phyloP scores from a whole-genome alignment of 805 yeast species.

The Spathaspora hagerdaliae region DNA sequence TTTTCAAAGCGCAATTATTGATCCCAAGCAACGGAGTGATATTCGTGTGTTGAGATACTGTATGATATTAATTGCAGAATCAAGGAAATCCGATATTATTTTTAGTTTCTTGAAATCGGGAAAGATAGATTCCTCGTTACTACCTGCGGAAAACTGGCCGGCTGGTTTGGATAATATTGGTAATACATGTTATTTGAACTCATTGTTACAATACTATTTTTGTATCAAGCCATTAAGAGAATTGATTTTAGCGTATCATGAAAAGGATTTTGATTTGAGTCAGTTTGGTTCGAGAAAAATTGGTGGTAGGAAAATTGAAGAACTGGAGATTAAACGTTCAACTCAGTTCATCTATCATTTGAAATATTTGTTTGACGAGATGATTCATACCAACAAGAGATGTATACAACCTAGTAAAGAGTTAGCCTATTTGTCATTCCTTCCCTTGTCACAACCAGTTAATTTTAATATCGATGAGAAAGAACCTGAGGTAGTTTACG shows the following conservation, averaged over 20 bases:
- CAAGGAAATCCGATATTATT: constrained; percentile 53
- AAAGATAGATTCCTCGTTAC: constrained; percentile 49
- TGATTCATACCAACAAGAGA: constrained; percentile 59
- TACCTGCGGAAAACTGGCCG: constrained; percentile 72
- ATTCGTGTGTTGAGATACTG: constrained; percentile 56
- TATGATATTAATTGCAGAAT: constrained; percentile 50
- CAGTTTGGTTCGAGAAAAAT: constrained; percentile 45
- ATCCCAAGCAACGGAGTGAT: constrained; percentile 29
- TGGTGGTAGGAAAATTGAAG: constrained; percentile 83
- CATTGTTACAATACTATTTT: constrained; percentile 85
- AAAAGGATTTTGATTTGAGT: constrained; percentile 3
- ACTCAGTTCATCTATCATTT: constrained; percentile 76
- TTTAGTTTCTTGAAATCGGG: constrained; percentile 59
- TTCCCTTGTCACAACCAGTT: constrained; percentile 66
- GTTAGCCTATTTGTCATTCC: constrained; percentile 82
- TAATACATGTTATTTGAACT: constrained; percentile 91
- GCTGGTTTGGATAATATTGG: constrained; percentile 93
- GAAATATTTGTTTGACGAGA: constrained; percentile 61
- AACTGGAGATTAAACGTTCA: constrained; percentile 74
- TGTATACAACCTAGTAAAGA: constrained; percentile 80
- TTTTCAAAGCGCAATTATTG: constrained; percentile 39
- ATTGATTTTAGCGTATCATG: constrained; percentile 49
- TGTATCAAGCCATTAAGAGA: constrained; percentile 78
- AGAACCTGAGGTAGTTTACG: background rate
- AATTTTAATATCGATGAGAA: constrained; percentile 38